These are phyloP conservation scores for Shiraia sp. DNA, from an alignment of 2,329 filamentous ascomycete genomes.

Conservation along the genomic window DNA sequence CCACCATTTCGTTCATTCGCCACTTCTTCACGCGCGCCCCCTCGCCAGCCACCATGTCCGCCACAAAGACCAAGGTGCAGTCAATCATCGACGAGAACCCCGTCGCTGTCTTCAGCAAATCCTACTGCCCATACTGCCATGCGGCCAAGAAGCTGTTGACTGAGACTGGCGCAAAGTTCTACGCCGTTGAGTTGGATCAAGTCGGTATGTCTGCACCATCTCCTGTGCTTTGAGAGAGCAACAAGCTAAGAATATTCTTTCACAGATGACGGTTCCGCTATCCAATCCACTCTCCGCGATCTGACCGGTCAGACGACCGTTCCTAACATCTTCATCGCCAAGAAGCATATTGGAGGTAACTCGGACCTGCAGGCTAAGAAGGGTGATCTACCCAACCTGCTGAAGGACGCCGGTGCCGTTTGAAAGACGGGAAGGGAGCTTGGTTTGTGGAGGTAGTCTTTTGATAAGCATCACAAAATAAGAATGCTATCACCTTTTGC, in stretches of 20 bases:
- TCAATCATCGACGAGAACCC: conserved; percentile 85
- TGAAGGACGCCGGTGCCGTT: conserved; percentile 67
- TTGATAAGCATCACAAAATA: too few relatives aligned
- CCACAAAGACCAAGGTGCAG: conserved; percentile 82
- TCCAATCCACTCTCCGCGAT: conserved; percentile 81
- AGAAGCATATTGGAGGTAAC: conserved; percentile 96
- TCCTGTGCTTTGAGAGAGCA: conserved; percentile 26
- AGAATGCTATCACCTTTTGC: too few relatives aligned
- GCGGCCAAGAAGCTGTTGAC: conserved; percentile 76
- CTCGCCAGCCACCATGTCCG: conserved; percentile 72
- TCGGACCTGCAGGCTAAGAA: conserved; percentile 77
- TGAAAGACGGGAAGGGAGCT: conserved; percentile 37
- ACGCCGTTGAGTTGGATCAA: conserved; percentile 81
- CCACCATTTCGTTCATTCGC: conserved; percentile 69
- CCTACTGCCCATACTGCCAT: conserved; percentile 91
- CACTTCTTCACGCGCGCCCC: conserved; percentile 68
- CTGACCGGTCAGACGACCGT: conserved; percentile 86
- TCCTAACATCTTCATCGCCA: conserved; percentile 90
- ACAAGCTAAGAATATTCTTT: background rate
- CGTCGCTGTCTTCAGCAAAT: conserved; percentile 96
- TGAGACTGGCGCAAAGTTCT: conserved; percentile 71
- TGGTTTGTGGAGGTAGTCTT: too few relatives aligned
- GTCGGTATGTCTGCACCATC: conserved; percentile 69
- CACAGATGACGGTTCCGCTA: conserved; percentile 75
- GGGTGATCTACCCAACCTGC: conserved; percentile 64